Evolutionary conservation across 2,329 filamentous ascomycete species (phyloP).

Genomic region (Boeremia lycopersici): DNA sequence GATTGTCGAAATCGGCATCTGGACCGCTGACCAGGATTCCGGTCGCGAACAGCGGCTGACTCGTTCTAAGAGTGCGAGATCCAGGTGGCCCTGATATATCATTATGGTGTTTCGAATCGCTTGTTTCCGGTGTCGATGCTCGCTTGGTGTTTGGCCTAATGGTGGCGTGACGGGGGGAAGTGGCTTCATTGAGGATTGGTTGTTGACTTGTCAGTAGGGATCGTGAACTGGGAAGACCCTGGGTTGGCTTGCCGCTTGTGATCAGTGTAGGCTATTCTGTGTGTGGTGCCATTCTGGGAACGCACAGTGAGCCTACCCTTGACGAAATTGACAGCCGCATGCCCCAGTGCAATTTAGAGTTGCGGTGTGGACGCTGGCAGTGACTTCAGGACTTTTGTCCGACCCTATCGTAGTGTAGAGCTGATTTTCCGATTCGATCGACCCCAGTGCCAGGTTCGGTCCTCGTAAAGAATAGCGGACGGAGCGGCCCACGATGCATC

Average conservation of each 20-base stretch:
- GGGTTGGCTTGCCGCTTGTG: neutral
- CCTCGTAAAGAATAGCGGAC: conserved; percentile 7
- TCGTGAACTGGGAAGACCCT: conserved; percentile 2
- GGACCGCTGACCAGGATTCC: conserved; percentile 17
- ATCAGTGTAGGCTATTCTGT: neutral
- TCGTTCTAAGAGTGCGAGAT: conserved; percentile 1
- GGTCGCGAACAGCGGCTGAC: conserved; percentile 16
- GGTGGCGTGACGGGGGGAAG: conserved; percentile 10
- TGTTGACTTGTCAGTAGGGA: conserved; percentile 10
- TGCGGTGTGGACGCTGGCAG: conserved; percentile 1
- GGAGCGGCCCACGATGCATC: conserved; percentile 13
- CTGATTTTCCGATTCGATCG: conserved; percentile 1
- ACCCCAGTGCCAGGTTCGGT: conserved; percentile 4
- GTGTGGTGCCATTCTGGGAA: neutral
- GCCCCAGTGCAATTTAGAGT: neutral
- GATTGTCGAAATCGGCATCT: conserved; percentile 21
- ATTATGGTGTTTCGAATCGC: neutral
- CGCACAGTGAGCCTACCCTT: neutral
- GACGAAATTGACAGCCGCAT: neutral
- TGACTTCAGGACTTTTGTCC: conserved; percentile 1
- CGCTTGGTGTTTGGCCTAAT: neutral
- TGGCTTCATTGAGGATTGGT: conserved; percentile 3
- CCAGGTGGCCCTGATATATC: neutral
- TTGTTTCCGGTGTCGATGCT: neutral
- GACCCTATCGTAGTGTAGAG: neutral